phyloP scores from a whole-genome alignment of 371 early-diverging fungal species.

The Syncephalis plumigaleata region DNA sequence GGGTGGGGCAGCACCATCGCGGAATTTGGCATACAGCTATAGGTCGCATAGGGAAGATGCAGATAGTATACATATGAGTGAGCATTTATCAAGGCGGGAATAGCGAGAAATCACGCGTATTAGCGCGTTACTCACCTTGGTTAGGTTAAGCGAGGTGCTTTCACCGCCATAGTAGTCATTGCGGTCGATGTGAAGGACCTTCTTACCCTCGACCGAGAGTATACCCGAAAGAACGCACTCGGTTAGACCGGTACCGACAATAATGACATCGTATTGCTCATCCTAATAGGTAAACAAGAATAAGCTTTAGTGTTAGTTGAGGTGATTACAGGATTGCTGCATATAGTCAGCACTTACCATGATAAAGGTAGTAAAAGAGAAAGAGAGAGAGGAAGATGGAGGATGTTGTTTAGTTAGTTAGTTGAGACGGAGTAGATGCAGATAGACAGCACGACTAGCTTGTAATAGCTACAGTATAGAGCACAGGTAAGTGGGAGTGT shows the following conservation, averaged over 20 bases:
- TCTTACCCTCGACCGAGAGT: slow-evolving; percentile 94
- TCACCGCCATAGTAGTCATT: slow-evolving; percentile 98
- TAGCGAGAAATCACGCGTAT: not conserved
- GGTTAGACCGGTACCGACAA: slow-evolving; percentile 98
- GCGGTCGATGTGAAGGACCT: slow-evolving; percentile 96
- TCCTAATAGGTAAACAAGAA: slow-evolving; percentile 26
- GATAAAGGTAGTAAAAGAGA: no score
- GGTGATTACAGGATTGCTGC: no score
- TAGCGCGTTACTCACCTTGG: slow-evolving; percentile 39
- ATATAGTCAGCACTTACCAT: no score
- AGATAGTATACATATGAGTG: not conserved
- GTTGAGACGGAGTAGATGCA: no score
- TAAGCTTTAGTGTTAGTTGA: no score
- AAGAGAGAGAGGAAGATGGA: no score
- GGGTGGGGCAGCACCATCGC: slow-evolving; percentile 43
- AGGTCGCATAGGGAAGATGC: not conserved
- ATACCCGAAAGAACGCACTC: slow-evolving; percentile 99
- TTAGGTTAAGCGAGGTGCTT: slow-evolving; percentile 80
- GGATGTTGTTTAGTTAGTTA: no score
- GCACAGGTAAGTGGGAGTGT: no score
- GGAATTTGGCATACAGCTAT: slow-evolving; percentile 78
- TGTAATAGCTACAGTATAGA: no score
- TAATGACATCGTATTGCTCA: slow-evolving; percentile 88
- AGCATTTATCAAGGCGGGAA: not conserved
- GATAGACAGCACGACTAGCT: no score